phyloP scores from a whole-genome alignment of 2,329 filamentous ascomycete genomes.

The Elsinoe arachidis region DNA sequence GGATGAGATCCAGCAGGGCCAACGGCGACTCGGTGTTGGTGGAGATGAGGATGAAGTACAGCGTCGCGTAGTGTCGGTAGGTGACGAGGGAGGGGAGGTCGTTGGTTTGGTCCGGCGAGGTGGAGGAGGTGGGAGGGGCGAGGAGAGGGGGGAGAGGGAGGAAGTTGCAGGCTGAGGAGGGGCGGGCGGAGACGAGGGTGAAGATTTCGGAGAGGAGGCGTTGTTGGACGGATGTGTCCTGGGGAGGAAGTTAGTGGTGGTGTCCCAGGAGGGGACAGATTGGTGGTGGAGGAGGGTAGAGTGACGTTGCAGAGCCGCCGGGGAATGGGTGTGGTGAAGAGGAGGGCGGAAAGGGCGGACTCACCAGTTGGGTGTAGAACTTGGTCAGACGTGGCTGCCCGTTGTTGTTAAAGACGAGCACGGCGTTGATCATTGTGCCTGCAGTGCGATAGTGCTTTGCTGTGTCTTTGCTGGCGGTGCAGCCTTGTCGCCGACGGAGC shows the following conservation, averaged over 20 bases:
- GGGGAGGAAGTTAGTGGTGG: neutral
- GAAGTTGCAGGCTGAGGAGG: conserved; percentile 93
- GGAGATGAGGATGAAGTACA: conserved; percentile 97
- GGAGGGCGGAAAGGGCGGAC: conserved; percentile 19
- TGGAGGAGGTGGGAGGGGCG: conserved; percentile 17
- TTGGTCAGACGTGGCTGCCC: conserved; percentile 92
- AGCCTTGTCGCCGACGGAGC: neutral
- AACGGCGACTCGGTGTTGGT: conserved; percentile 94
- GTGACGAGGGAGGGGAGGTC: conserved; percentile 93
- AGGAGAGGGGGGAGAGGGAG: conserved; percentile 51
- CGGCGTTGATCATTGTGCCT: conserved; percentile 83
- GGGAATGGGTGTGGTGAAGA: neutral
- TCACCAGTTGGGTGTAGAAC: conserved; percentile 88
- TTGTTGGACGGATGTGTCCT: conserved; percentile 98
- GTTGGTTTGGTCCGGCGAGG: conserved; percentile 55
- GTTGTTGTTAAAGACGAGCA: conserved; percentile 97
- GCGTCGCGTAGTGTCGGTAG: conserved; percentile 94
- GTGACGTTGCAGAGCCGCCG: neutral
- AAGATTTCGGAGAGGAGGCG: conserved; percentile 96
- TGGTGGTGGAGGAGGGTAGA: neutral
- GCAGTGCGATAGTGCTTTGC: neutral
- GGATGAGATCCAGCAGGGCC: conserved; percentile 89
- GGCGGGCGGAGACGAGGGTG: conserved; percentile 83
- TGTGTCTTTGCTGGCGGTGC: neutral
- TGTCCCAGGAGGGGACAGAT: neutral